phyloP scores from a whole-genome alignment of 208 protist genomes.

The Zelonia costaricensis region DNA sequence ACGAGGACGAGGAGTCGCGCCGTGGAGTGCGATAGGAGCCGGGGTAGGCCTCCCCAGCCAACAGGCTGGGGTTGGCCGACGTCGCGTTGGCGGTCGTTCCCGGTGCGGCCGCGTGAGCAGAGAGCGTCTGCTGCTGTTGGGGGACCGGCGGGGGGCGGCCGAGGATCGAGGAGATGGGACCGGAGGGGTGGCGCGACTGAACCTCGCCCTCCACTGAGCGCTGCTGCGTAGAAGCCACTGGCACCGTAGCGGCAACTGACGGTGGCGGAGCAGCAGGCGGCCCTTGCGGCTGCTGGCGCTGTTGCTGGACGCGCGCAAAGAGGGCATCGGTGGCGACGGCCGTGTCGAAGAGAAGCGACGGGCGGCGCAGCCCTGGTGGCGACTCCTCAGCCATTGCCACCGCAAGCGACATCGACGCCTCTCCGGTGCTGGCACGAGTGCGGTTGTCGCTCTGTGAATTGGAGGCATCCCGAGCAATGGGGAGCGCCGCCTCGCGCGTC shows the following conservation, averaged over 20 bases:
- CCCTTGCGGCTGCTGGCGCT: not conserved
- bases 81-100: not conserved
- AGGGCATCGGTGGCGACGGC: conserved; percentile 20
- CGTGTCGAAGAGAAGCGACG: conserved; percentile 26
- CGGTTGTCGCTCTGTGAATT: too few relatives aligned
- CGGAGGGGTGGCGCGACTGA: conserved; percentile 3
- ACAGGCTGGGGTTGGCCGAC: not conserved
- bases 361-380: conserved; percentile 17
- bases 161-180: conserved; percentile 25
- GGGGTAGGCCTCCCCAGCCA: not conserved
- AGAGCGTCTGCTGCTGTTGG: too few relatives aligned
- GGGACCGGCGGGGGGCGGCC: conserved; percentile 26
- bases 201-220: not conserved
- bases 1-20: conserved; percentile 8
- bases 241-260: not conserved
- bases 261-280: not conserved
- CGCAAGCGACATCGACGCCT: too few relatives aligned
- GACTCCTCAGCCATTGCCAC: not conserved
- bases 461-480: too few relatives aligned
- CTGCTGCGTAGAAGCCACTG: not conserved
- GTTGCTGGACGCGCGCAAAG: conserved; percentile 20
- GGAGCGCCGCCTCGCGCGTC: too few relatives aligned
- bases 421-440: too few relatives aligned
- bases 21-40: not conserved
- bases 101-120: too few relatives aligned